Evolutionary conservation across 352 stramenopile genomes (phyloP), one percentile per base, ranked within the genome.

Genomic region (Phytopythium litorale): DNA sequence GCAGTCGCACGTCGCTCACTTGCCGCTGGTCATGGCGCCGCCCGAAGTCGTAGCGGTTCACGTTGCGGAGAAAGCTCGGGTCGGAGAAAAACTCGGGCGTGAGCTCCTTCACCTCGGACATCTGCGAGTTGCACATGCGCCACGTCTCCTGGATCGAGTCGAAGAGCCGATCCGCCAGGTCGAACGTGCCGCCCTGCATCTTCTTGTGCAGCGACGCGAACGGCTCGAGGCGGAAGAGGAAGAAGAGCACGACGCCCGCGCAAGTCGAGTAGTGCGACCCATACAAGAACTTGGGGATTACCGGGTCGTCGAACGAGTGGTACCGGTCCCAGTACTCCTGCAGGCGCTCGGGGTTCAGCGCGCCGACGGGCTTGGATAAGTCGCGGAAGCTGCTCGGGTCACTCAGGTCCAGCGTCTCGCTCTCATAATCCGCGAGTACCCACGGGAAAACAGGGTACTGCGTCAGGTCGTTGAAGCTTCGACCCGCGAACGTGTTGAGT

Each of bases 51-150:
- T 98, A 98, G 21, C 81, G 69, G 73, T 99, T 99, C 11, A 83
- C 60, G 74, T 99, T 99, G 13, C 86, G 82, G 30, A 99, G 73
- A 70, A 99, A 99, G 7, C 92, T 89, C 6, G 92, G 87, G 46
- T 98, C 91, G 21, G 74, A 79, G 72, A 97, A 99, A 70, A 98
- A 99, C 72, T 99, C 98, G 0, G 98, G 98, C 3, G 94, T 99
- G 5, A 99, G 71, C 70, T 99, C 98, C 75, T 99, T 99, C 1
- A 99, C 97, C 72, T 99, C 98, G 2, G 92, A 97, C 66, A 98
- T 97, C 40, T 95, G 93, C 21, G 86, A 95, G 38, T 98, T 99
- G 70, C 96, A 99, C 91, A 98, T 98, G 9, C 95, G 77, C 93
- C 96, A 99, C 38, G 97, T 98, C 62, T 98, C 84, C 12, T 95